phyloP scores from a whole-genome alignment of 305 asterid species.

The Rubia occidens region DNA sequence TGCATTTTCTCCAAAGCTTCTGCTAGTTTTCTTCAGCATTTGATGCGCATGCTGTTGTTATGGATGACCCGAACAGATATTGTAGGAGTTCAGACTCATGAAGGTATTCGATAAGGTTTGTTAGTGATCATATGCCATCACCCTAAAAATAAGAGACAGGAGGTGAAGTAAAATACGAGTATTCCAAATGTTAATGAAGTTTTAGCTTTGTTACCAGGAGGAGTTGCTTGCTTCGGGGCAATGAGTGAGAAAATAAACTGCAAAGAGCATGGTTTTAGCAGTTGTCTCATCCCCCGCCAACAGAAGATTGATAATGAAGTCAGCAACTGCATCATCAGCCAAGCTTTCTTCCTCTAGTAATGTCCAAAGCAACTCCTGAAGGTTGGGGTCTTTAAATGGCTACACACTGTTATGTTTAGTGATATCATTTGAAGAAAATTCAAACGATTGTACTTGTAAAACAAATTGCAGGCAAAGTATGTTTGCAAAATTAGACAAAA shows the following conservation, averaged over 20 bases:
- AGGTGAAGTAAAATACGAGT: neutral
- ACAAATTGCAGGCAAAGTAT: no score
- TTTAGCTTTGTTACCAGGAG: slow-evolving; percentile 39
- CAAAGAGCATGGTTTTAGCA: slow-evolving; percentile 83
- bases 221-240: slow-evolving; percentile 69
- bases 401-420: no score
- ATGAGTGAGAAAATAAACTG: slow-evolving; percentile 71
- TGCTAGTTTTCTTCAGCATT: slow-evolving; percentile 35
- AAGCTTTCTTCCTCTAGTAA: slow-evolving; percentile 66
- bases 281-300: slow-evolving; percentile 94
- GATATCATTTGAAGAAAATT: no score
- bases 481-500: no score
- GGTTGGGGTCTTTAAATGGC: no score
- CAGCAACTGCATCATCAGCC: slow-evolving; percentile 68
- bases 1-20: slow-evolving; percentile 24
- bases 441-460: no score
- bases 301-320: slow-evolving; percentile 79
- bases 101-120: neutral
- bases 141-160: neutral
- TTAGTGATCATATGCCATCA: neutral
- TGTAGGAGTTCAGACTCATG: slow-evolving; percentile 11
- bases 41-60: slow-evolving; percentile 65
- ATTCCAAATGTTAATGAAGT: neutral
- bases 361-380: no score
- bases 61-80: neutral